These are phyloP conservation scores for Neoboletus brunneissimus DNA, from an alignment of 768 basidiomycete species.

Conservation along the genomic window DNA sequence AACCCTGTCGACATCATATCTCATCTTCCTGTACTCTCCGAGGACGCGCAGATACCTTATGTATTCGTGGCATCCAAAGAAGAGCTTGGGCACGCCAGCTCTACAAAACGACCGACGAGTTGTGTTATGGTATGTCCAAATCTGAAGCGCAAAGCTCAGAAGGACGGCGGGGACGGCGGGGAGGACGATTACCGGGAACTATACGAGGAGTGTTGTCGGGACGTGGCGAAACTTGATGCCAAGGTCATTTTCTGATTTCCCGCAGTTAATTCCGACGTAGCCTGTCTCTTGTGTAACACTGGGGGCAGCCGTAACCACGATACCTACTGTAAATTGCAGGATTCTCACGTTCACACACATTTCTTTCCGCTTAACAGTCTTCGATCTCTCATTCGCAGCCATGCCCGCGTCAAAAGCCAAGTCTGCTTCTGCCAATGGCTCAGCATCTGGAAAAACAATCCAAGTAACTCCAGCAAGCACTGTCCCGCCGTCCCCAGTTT, in stretches of 20 bases:
- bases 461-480: constrained; percentile 27
- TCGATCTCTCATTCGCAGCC: constrained; percentile 7
- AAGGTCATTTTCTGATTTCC: constrained; percentile 56
- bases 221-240: constrained; percentile 79
- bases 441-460: constrained; percentile 32
- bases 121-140: constrained; percentile 94
- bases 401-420: constrained; percentile 54
- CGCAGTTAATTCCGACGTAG: not conserved
- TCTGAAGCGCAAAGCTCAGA: constrained; percentile 66
- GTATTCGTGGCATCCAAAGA: constrained; percentile 91
- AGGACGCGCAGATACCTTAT: constrained; percentile 91
- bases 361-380: constrained; percentile 28
- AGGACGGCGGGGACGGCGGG: constrained; percentile 55
- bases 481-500: constrained; percentile 26
- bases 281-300: not conserved
- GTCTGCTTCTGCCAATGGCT: constrained; percentile 45
- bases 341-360: constrained; percentile 24
- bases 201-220: constrained; percentile 82
- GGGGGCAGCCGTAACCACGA: not conserved
- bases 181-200: constrained; percentile 85
- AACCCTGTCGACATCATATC: constrained; percentile 98
- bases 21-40: constrained; percentile 90
- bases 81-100: constrained; percentile 91
- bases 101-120: constrained; percentile 97
- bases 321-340: not conserved